Percentiles rank a stretch among this genome's conserved stretches.
Conservation (phyloP, 192 early-diverging fungal genomes). For the Rhizophagus sp. region DNA sequence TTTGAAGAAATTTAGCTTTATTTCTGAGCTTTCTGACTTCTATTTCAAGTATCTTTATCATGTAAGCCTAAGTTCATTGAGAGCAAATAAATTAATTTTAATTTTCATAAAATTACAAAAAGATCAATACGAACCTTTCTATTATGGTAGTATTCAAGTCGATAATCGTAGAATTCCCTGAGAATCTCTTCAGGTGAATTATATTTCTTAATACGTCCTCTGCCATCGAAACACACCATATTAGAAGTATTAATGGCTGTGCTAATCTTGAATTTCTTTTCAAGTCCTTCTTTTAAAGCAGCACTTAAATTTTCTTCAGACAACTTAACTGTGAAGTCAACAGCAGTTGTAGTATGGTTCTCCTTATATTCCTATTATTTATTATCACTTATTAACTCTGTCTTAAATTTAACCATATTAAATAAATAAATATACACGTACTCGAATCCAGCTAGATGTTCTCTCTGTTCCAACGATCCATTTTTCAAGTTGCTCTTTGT, state of each 20-base stretch:
- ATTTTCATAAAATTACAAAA: too few species aligned
- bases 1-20: conserved; percentile 84
- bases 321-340: conserved; percentile 43
- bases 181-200: conserved; percentile 77
- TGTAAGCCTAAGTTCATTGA: conserved; percentile 27
- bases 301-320: conserved; percentile 71
- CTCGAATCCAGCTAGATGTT: conserved; percentile 58
- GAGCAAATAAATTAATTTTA: too few species aligned
- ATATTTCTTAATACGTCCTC: conserved; percentile 86
- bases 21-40: conserved; percentile 76
- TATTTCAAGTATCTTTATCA: conserved; percentile 64
- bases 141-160: conserved; percentile 82
- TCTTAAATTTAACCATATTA: background rate
- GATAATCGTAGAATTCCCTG: conserved; percentile 83
- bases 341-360: too few species aligned
- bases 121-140: conserved; percentile 63
- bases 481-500: conserved; percentile 81
- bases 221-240: conserved; percentile 91
- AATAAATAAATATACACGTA: background rate
- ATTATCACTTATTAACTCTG: background rate
- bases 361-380: conserved; percentile 39
- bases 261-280: conserved; percentile 79
- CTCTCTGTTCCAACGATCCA: conserved; percentile 80
- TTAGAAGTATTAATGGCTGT: conserved; percentile 78
- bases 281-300: conserved; percentile 77